Conservation (phyloP, 1,284 basidiomycete genomes). For the Tilletia caries region DNA sequence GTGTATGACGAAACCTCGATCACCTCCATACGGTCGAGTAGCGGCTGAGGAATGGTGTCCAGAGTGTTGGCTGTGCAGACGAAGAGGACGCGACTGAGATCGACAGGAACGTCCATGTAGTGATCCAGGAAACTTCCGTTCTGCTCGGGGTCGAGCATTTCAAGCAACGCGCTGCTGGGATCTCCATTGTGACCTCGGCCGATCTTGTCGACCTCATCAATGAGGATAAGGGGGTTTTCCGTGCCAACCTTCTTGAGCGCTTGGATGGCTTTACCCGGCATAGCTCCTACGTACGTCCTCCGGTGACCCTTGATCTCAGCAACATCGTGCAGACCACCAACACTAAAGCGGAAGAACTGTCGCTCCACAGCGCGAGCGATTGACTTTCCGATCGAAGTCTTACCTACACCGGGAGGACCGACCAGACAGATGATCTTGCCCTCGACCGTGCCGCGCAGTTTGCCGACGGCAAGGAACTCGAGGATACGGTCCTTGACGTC, state of each 20-base stretch:
- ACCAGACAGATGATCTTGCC: constrained; percentile 97
- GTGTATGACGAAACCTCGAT: constrained; percentile 85
- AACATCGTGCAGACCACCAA: constrained; percentile 93
- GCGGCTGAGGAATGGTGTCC: constrained; percentile 91
- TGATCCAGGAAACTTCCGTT: constrained; percentile 94
- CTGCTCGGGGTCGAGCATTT: constrained; percentile 98
- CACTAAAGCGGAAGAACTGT: constrained; percentile 92
- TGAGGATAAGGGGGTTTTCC: constrained; percentile 86
- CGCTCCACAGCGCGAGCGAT: constrained; percentile 79
- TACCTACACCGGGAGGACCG: constrained; percentile 95
- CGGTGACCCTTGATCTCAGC: constrained; percentile 99
- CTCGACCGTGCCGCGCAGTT: constrained; percentile 90
- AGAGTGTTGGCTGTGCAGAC: constrained; percentile 77
- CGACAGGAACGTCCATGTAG: constrained; percentile 96
- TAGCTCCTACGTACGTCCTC: constrained; percentile 82
- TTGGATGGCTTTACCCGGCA: constrained; percentile 97
- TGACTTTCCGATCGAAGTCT: constrained; percentile 82
- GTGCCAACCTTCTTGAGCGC: constrained; percentile 93
- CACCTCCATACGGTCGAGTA: constrained; percentile 87
- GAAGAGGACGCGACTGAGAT: constrained; percentile 91
- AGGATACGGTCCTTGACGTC: constrained; percentile 95
- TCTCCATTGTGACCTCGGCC: constrained; percentile 92
- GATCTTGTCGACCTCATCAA: constrained; percentile 99
- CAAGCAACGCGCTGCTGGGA: constrained; percentile 85
- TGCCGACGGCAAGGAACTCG: constrained; percentile 96